These are phyloP conservation scores for Monosporascus cannonballus DNA, from an alignment of 2,329 filamentous ascomycete genomes.

Conservation along the genomic window DNA sequence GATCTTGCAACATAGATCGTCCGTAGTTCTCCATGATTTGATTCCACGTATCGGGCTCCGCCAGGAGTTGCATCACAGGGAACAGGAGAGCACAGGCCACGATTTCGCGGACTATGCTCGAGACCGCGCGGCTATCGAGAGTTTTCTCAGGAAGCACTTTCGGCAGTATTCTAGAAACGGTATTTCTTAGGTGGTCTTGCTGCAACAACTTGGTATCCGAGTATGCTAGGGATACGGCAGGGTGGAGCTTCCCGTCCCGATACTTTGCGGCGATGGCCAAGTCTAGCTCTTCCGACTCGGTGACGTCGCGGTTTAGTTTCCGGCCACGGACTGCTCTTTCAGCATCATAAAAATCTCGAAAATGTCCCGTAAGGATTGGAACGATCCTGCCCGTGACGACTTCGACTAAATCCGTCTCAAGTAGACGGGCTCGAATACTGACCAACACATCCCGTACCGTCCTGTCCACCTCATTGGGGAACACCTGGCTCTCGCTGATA, in stretches of 20 bases:
- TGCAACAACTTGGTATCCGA: slow-evolving; percentile 79
- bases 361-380: slow-evolving; percentile 80
- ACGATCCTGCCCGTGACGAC: slow-evolving; percentile 75
- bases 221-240: slow-evolving; percentile 75
- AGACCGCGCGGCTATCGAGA: slow-evolving; percentile 73
- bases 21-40: slow-evolving; percentile 89
- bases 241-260: slow-evolving; percentile 78
- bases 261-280: slow-evolving; percentile 94
- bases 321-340: slow-evolving; percentile 81
- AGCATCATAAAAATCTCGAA: slow-evolving; percentile 86
- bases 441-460: slow-evolving; percentile 67
- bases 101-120: slow-evolving; percentile 78
- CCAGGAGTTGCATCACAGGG: slow-evolving; percentile 71
- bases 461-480: slow-evolving; percentile 81
- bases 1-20: slow-evolving; percentile 82
- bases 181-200: slow-evolving; percentile 78
- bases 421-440: slow-evolving; percentile 65
- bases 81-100: slow-evolving; percentile 87
- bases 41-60: slow-evolving; percentile 96
- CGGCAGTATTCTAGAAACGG: slow-evolving; percentile 68
- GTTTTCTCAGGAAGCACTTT: slow-evolving; percentile 67
- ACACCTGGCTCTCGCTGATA: slow-evolving; percentile 75
- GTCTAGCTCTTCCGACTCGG: slow-evolving; percentile 93
- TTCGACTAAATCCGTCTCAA: slow-evolving; percentile 76
- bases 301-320: slow-evolving; percentile 82